Evolutionary conservation across 169 alveolate species (phyloP).

Genomic region (Pseudocohnilembus persalinus): DNA sequence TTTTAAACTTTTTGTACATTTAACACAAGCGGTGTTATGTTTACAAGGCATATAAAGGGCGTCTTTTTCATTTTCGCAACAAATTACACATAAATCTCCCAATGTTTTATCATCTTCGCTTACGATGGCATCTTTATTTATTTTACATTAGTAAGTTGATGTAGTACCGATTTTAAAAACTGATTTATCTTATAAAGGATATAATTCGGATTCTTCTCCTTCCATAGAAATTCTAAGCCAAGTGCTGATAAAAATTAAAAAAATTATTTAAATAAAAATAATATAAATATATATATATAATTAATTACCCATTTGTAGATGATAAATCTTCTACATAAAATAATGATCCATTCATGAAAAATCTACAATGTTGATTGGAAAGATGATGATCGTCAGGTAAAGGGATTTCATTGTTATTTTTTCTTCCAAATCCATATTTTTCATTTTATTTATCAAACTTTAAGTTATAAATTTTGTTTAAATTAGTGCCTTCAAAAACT

Average conservation of each 20-base stretch:
- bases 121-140: conserved; percentile 5
- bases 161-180: conserved; percentile 65
- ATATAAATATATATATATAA: background rate
- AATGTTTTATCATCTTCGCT: conserved; percentile 5
- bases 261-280: background rate
- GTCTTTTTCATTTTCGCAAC: conserved; percentile 59
- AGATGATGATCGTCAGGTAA: conserved; percentile 67
- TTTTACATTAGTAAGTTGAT: conserved; percentile 34
- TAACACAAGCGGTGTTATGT: conserved; percentile 64
- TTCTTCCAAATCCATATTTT: conserved; percentile 56
- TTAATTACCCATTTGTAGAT: conserved; percentile 58
- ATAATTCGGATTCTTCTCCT: conserved; percentile 47
- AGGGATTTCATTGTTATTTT: conserved; percentile 50
- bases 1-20: conserved; percentile 55
- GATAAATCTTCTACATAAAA: conserved; percentile 65
- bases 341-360: conserved; percentile 43
- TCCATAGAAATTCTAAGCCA: conserved; percentile 72
- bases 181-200: conserved; percentile 47
- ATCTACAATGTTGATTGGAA: conserved; percentile 67
- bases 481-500: conserved; percentile 37
- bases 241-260: conserved; percentile 40
- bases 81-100: conserved; percentile 48
- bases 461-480: too few species aligned
- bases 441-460: background rate
- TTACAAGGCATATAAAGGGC: conserved; percentile 70